Percentiles rank a stretch among this genome's conserved stretches.
phyloP scores from a whole-genome alignment of 2,329 filamentous ascomycete species.

The Fonsecaea monophora region DNA sequence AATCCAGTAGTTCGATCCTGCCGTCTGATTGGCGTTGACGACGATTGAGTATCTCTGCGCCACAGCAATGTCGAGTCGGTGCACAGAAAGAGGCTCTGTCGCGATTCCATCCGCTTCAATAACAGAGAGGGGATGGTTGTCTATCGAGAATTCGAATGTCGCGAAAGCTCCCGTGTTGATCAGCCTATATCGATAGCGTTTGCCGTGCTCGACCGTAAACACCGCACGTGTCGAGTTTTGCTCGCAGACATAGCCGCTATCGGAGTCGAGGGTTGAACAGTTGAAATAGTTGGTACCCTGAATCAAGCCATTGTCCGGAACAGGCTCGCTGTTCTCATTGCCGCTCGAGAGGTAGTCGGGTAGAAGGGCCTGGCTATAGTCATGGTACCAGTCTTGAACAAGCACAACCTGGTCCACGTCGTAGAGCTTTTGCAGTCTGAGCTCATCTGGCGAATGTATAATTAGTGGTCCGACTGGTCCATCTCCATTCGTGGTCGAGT shows the following conservation, averaged over 20 bases:
- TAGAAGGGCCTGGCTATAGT: conserved; percentile 19
- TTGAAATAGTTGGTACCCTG: conserved; percentile 65
- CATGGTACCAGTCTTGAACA: conserved; percentile 75
- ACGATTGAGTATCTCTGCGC: conserved; percentile 62
- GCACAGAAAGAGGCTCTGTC: conserved; percentile 54
- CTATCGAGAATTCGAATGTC: conserved; percentile 56
- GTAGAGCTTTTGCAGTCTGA: conserved; percentile 57
- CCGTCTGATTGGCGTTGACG: conserved; percentile 22
- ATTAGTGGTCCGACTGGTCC: conserved; percentile 71
- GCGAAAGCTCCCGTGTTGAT: conserved; percentile 78
- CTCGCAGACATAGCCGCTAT: conserved; percentile 20
- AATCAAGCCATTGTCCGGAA: conserved; percentile 69
- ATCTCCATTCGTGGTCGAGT: conserved; percentile 68
- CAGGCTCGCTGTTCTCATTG: conserved; percentile 67
- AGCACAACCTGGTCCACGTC: conserved; percentile 69
- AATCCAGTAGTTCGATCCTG: conserved; percentile 34
- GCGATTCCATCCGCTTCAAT: conserved; percentile 48
- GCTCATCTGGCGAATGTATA: conserved; percentile 64
- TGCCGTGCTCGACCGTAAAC: conserved; percentile 64
- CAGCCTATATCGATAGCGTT: conserved; percentile 74
- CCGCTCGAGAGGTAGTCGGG: conserved; percentile 56
- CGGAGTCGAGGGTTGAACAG: conserved; percentile 44
- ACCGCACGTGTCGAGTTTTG: conserved; percentile 23
- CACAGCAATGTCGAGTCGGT: conserved; percentile 68
- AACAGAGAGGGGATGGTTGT: conserved; percentile 39